Evolutionary conservation across 805 yeast species (phyloP).

Genomic region (Starmerella etchellsii): DNA sequence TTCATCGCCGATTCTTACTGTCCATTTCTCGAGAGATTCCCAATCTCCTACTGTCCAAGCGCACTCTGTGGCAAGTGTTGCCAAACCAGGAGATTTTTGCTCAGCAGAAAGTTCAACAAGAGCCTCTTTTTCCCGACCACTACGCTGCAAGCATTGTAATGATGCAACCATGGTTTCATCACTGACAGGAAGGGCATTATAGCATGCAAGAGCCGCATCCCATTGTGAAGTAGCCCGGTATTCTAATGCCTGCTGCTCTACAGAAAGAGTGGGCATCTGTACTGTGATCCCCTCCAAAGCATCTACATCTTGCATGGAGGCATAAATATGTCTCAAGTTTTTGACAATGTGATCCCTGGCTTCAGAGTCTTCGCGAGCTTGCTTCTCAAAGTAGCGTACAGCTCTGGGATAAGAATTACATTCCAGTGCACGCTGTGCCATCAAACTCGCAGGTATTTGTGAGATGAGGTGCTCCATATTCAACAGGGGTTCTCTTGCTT

Average conservation of each 20-base stretch:
- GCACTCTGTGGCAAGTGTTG: constrained; percentile 58
- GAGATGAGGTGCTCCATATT: constrained; percentile 14
- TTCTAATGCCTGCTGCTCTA: constrained; percentile 65
- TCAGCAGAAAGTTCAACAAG: constrained; percentile 35
- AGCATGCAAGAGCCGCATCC: constrained; percentile 77
- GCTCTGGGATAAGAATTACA: constrained; percentile 82
- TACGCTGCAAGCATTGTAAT: constrained; percentile 58
- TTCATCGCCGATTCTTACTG: constrained; percentile 27
- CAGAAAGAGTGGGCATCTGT: constrained; percentile 46
- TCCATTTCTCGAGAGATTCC: constrained; percentile 24
- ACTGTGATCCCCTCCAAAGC: constrained; percentile 76
- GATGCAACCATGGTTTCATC: constrained; percentile 34
- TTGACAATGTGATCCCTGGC: constrained; percentile 17
- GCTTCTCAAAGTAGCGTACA: constrained; percentile 69
- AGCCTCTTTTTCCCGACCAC: constrained; percentile 60
- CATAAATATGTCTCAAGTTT: constrained; percentile 61
- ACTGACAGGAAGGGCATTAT: constrained; percentile 38
- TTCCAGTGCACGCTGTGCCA: constrained; percentile 70
- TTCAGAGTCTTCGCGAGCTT: constrained; percentile 35
- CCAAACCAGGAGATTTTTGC: constrained; percentile 22
- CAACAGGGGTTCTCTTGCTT: constrained; percentile 9
- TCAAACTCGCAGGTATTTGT: constrained; percentile 45
- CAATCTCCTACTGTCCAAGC: constrained; percentile 53
- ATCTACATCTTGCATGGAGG: constrained; percentile 79
- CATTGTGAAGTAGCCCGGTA: constrained; percentile 78